Percentiles rank a stretch among this genome's conserved stretches.
Conservation (phyloP, 2,329 filamentous ascomycete genomes). For the Calcarisporium arbuscula region DNA sequence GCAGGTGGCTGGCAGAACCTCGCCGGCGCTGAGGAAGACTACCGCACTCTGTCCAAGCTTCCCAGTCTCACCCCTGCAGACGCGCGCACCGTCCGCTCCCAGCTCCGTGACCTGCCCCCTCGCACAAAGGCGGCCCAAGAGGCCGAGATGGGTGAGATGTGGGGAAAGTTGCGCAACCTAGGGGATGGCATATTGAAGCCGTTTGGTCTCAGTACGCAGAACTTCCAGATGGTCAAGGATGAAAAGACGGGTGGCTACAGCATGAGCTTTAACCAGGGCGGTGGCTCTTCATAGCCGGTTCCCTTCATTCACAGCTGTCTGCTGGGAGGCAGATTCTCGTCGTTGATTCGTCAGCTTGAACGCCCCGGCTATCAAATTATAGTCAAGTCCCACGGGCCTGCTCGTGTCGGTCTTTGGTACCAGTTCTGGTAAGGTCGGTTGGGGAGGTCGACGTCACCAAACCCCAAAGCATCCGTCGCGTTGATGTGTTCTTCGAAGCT, state of each 20-base stretch:
- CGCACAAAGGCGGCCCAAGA: slow-evolving; percentile 74
- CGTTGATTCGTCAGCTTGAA: too few relatives aligned
- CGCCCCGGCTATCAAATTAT: too few relatives aligned
- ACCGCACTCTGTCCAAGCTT: slow-evolving; percentile 57
- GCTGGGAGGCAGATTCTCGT: too few relatives aligned
- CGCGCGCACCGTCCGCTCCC: slow-evolving; percentile 57
- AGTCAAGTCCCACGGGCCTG: too few relatives aligned
- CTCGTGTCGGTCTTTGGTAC: too few relatives aligned
- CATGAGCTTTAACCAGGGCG: slow-evolving; percentile 66
- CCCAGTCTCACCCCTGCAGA: slow-evolving; percentile 56
- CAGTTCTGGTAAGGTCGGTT: slow-evolving; percentile 2
- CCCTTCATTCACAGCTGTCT: too few relatives aligned
- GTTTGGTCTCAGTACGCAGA: slow-evolving; percentile 89
- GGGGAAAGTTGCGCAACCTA: slow-evolving; percentile 88
- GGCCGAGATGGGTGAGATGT: slow-evolving; percentile 90
- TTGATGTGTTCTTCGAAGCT: too few relatives aligned
- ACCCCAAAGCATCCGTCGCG: too few relatives aligned
- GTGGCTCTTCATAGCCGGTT: slow-evolving; percentile 12
- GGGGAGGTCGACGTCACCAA: too few relatives aligned
- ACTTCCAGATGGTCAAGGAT: slow-evolving; percentile 91
- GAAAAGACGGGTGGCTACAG: slow-evolving; percentile 86
- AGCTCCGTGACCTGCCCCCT: slow-evolving; percentile 60
- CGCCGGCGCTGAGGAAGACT: slow-evolving; percentile 73
- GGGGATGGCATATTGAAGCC: slow-evolving; percentile 89
- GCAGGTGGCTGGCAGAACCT: slow-evolving; percentile 74